Percentiles rank a stretch among this genome's conserved stretches.
phyloP scores from a whole-genome alignment of 345 rosid species.

The Moricandia arvensis region DNA sequence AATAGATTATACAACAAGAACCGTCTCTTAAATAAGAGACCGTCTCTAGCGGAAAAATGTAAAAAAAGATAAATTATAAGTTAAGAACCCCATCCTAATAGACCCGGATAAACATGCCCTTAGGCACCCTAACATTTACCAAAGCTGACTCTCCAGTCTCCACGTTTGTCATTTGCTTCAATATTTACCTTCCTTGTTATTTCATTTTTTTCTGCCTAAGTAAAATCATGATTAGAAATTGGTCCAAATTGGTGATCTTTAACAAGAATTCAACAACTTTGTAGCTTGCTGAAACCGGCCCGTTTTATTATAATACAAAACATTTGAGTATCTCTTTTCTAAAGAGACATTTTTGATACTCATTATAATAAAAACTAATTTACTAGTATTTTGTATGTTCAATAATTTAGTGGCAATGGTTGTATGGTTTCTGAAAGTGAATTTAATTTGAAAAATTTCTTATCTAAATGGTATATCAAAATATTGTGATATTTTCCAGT shows the following conservation, averaged over 20 bases:
- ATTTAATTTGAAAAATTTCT: constrained; percentile 8
- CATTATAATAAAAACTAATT: not conserved
- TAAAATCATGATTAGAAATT: constrained; percentile 14
- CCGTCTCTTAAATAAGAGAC: no score
- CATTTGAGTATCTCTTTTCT: not conserved
- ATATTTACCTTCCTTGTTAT: constrained; percentile 13
- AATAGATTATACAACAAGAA: no score
- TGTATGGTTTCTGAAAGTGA: not conserved
- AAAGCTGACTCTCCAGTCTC: constrained; percentile 34
- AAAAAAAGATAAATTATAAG: no score
- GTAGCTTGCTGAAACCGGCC: constrained; percentile 10
- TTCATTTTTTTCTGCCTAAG: not conserved
- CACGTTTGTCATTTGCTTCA: constrained; percentile 16
- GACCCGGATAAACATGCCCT: no score
- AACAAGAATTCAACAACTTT: not conserved
- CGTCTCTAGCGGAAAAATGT: no score
- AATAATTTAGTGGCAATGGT: not conserved
- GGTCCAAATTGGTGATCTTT: constrained; percentile 1
- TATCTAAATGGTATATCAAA: not conserved
- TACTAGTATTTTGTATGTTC: not conserved
- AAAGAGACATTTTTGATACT: not conserved
- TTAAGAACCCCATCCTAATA: no score
- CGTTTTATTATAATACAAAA: not conserved
- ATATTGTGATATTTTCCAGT: not conserved
- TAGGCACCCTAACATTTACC: constrained; percentile 37